phyloP scores from a whole-genome alignment of 805 yeast genomes.

The Lipomyces sp. region DNA sequence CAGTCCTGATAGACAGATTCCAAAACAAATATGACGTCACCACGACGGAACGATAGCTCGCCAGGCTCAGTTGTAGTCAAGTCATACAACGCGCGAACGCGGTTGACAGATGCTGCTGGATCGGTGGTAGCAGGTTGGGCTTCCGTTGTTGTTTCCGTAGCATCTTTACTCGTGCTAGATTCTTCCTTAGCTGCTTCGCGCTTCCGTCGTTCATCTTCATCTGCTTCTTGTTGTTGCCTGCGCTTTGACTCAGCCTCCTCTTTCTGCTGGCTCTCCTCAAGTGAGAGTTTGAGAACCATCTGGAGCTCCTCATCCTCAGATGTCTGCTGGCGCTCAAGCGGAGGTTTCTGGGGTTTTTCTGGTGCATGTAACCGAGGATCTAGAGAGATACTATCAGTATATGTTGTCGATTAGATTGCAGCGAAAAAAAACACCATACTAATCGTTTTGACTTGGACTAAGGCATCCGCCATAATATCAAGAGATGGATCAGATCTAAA shows the following conservation, averaged over 20 bases:
- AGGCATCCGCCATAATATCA: conserved; percentile 67
- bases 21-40: conserved; percentile 84
- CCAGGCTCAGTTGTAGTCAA: conserved; percentile 78
- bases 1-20: conserved; percentile 91
- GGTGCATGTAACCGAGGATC: conserved; percentile 54
- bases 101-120: conserved; percentile 51
- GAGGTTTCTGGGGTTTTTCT: conserved; percentile 61
- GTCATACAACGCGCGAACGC: conserved; percentile 86
- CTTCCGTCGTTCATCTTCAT: conserved; percentile 17
- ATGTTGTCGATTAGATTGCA: not conserved
- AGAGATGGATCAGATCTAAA: conserved; percentile 79
- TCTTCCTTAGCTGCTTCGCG: conserved; percentile 12
- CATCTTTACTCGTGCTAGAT: not conserved
- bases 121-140: conserved; percentile 16
- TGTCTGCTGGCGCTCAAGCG: conserved; percentile 15
- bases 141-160: not conserved
- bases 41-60: conserved; percentile 82
- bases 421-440: conserved; percentile 33
- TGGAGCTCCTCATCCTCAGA: conserved; percentile 80
- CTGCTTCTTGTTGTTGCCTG: conserved; percentile 17
- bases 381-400: not conserved
- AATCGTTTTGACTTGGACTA: conserved; percentile 52
- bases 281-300: conserved; percentile 73
- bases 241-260: conserved; percentile 13
- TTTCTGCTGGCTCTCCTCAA: conserved; percentile 56